Percentiles rank a stretch among this genome's conserved stretches.
Evolutionary conservation across 2,329 filamentous ascomycete genomes (phyloP).

Genomic region (Paecilomyces fulvus): DNA sequence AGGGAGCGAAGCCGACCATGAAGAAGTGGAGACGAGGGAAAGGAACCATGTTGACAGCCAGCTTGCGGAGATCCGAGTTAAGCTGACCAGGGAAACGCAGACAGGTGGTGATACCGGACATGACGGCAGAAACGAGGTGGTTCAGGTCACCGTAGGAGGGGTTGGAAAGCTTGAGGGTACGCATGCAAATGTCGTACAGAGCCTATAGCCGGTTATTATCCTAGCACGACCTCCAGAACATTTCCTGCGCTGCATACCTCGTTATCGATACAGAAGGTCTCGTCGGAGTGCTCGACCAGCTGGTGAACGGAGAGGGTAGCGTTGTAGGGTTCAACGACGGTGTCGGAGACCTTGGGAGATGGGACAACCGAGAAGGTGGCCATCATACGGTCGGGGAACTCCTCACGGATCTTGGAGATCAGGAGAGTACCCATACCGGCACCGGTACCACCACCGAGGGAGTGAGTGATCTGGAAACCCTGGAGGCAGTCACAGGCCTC

Average conservation of each 20-base stretch:
- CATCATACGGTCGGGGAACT: constrained; percentile 99
- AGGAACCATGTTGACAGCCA: constrained; percentile 99
- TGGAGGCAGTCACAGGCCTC: constrained; percentile 99
- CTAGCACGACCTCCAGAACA: no score
- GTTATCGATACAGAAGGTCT: constrained; percentile 99
- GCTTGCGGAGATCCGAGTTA: constrained; percentile 98
- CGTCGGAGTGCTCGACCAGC: constrained; percentile 99
- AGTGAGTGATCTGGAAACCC: constrained; percentile 99
- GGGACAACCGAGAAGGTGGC: constrained; percentile 98
- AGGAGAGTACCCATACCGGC: constrained; percentile 99
- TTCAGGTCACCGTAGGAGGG: constrained; percentile 98
- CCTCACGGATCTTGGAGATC: constrained; percentile 99
- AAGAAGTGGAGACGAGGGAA: constrained; percentile 99
- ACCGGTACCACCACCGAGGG: constrained; percentile 99
- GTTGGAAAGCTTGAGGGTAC: constrained; percentile 96
- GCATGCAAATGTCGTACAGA: constrained; percentile 99
- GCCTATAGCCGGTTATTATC: constrained; percentile 36
- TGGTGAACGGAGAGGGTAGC: constrained; percentile 98
- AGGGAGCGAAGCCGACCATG: constrained; percentile 99
- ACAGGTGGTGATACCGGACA: constrained; percentile 98
- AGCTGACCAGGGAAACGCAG: constrained; percentile 99
- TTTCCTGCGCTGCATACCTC: constrained; percentile 42
- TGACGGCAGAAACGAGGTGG: constrained; percentile 98
- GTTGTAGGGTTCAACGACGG: constrained; percentile 99
- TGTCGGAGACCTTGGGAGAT: constrained; percentile 98